phyloP scores from a whole-genome alignment of 352 stramenopile species.

The Pythium plurisporium region DNA sequence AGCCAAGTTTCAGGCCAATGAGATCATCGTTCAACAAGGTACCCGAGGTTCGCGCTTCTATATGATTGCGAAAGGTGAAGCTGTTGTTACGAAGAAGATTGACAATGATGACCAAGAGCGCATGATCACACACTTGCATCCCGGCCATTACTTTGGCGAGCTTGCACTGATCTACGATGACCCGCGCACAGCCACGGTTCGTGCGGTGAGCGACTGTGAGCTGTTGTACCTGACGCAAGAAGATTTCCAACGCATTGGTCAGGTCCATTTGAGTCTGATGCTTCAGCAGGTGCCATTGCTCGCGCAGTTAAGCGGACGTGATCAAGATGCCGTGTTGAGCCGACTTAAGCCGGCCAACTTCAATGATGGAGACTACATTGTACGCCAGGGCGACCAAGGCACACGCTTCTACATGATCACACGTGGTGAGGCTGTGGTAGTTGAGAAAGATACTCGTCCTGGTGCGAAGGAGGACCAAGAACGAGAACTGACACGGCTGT shows the following conservation, averaged over 20 bases:
- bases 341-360: slow-evolving; percentile 81
- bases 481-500: slow-evolving; percentile 77
- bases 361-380: slow-evolving; percentile 84
- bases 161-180: slow-evolving; percentile 91
- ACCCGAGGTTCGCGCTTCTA: slow-evolving; percentile 84
- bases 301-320: slow-evolving; percentile 53
- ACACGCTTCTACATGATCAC: slow-evolving; percentile 90
- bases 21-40: slow-evolving; percentile 85
- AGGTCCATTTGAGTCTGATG: slow-evolving; percentile 86
- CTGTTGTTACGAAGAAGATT: slow-evolving; percentile 79
- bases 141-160: slow-evolving; percentile 93
- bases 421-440: slow-evolving; percentile 77
- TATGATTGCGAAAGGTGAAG: slow-evolving; percentile 88
- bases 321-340: slow-evolving; percentile 81
- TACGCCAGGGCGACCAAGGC: slow-evolving; percentile 85
- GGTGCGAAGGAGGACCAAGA: slow-evolving; percentile 25
- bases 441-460: slow-evolving; percentile 46
- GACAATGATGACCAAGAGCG: slow-evolving; percentile 54
- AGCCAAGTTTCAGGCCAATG: slow-evolving; percentile 77
- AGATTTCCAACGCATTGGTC: slow-evolving; percentile 84
- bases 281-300: slow-evolving; percentile 82
- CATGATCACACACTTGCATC: slow-evolving; percentile 86
- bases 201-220: slow-evolving; percentile 71
- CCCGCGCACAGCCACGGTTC: slow-evolving; percentile 76
- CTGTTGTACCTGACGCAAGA: slow-evolving; percentile 83